phyloP scores from a whole-genome alignment of 1,284 basidiomycete genomes.

The Wolfiporia cocos region DNA sequence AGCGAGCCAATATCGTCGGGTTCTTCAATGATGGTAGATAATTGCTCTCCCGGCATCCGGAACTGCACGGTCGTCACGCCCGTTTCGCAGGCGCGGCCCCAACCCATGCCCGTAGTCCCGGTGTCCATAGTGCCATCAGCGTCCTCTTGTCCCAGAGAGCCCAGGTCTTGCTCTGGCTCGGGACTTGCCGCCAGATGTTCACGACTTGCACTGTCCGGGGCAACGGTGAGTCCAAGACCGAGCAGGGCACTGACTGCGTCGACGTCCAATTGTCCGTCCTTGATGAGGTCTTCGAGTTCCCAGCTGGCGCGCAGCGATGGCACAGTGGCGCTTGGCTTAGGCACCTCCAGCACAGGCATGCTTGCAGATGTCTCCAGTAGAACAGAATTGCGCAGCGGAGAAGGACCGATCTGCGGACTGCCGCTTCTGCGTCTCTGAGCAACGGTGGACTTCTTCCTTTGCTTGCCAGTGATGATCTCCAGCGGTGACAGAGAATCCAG shows the following conservation, averaged over 20 bases:
- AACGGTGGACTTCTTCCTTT: neutral
- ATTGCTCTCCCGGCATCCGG: slow-evolving; percentile 19
- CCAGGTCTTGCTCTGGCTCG: neutral
- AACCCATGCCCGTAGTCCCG: slow-evolving; percentile 8
- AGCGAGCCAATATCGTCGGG: slow-evolving; percentile 32
- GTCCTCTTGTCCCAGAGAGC: too few species aligned
- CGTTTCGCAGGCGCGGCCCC: slow-evolving; percentile 6
- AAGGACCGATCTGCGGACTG: slow-evolving; percentile 13
- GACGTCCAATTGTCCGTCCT: slow-evolving; percentile 23
- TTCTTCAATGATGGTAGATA: slow-evolving; percentile 25
- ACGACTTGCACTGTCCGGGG: neutral
- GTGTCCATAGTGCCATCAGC: too few species aligned
- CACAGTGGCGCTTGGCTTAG: neutral
- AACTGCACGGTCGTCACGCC: slow-evolving; percentile 10
- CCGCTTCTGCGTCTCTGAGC: slow-evolving; percentile 6
- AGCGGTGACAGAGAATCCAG: slow-evolving; percentile 1
- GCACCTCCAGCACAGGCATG: neutral
- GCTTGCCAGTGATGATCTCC: slow-evolving; percentile 2
- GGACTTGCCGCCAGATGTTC: neutral
- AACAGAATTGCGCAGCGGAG: slow-evolving; percentile 14
- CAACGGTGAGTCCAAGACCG: slow-evolving; percentile 17
- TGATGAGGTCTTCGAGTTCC: slow-evolving; percentile 20
- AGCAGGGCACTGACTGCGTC: slow-evolving; percentile 24
- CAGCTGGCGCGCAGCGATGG: slow-evolving; percentile 9
- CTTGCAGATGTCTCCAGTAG: slow-evolving; percentile 1